Conservation (phyloP, 2,329 filamentous ascomycete species). For the Elsinoe perseae region DNA sequence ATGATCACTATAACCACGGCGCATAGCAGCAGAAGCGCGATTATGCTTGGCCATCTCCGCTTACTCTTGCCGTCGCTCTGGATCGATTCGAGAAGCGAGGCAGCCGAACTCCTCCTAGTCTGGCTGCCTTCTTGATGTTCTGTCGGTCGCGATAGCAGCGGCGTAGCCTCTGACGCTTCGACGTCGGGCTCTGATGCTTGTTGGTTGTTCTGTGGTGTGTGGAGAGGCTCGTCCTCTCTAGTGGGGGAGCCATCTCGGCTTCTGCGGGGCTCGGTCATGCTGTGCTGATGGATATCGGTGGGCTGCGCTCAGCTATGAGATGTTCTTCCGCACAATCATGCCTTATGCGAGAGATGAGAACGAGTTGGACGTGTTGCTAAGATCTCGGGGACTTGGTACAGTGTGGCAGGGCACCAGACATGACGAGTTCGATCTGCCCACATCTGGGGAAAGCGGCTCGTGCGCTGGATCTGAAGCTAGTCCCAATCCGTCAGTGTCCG, state of each 20-base stretch:
- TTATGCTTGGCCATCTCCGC: conserved; percentile 66
- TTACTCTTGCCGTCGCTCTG: conserved; percentile 31
- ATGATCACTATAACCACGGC: conserved; percentile 60
- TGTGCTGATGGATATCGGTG: neutral
- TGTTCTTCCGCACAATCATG: neutral
- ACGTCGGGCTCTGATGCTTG: neutral
- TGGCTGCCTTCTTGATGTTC: neutral
- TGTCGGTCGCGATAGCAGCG: conserved; percentile 12
- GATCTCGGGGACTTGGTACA: conserved; percentile 1
- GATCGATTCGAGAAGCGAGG: conserved; percentile 32
- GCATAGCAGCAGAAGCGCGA: conserved; percentile 63
- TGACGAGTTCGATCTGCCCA: conserved; percentile 4
- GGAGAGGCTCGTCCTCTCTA: neutral
- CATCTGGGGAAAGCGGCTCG: conserved; percentile 11
- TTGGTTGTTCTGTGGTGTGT: neutral
- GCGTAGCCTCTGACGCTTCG: conserved; percentile 10
- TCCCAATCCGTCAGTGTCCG: neutral
- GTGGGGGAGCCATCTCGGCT: conserved; percentile 7
- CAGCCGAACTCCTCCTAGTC: conserved; percentile 23
- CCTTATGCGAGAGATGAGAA: neutral
- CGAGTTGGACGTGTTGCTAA: neutral
- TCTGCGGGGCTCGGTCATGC: neutral
- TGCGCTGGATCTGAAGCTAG: neutral
- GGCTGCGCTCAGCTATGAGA: neutral
- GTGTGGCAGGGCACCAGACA: neutral